Conservation (phyloP, 2,329 filamentous ascomycete genomes). For the Aureobasidium pullulans region DNA sequence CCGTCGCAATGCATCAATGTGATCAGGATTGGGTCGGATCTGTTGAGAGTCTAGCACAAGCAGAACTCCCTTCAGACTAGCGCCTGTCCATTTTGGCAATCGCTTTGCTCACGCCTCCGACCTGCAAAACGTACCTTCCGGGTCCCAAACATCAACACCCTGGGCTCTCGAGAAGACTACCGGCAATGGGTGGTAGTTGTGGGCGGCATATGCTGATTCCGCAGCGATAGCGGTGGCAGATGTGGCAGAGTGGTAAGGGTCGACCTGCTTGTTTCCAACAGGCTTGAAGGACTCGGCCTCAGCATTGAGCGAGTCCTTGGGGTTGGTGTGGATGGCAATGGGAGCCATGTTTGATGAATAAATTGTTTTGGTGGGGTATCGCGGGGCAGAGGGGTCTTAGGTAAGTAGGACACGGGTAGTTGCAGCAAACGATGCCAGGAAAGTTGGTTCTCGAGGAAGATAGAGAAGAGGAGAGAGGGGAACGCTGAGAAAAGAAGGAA, state of each 20-base stretch:
- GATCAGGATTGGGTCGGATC: not conserved
- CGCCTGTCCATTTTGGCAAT: not conserved
- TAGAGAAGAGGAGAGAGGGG: not conserved
- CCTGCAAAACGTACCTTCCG: conserved; percentile 56
- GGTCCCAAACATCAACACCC: conserved; percentile 91
- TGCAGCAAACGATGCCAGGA: conserved; percentile 1
- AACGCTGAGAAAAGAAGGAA: conserved; percentile 5
- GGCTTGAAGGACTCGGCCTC: conserved; percentile 35
- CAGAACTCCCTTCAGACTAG: not conserved
- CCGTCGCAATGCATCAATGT: not conserved
- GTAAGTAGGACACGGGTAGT: not conserved
- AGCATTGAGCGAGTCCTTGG: conserved; percentile 28
- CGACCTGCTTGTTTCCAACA: conserved; percentile 28
- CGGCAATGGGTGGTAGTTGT: conserved; percentile 97
- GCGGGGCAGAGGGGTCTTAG: conserved; percentile 7
- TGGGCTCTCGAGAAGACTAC: conserved; percentile 83
- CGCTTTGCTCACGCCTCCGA: no score
- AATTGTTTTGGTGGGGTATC: conserved; percentile 11
- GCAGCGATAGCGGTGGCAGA: conserved; percentile 70
- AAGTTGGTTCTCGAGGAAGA: not conserved
- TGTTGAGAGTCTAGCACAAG: no score
- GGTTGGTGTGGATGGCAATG: conserved; percentile 26
- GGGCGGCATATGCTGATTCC: conserved; percentile 80
- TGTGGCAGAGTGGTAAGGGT: conserved; percentile 64
- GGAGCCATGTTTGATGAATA: conserved; percentile 25